A percentile compares a stretch with the other conserved stretches of the same genome.
Conservation (phyloP, 352 stramenopile genomes). For the Phytopythium delawarense region DNA sequence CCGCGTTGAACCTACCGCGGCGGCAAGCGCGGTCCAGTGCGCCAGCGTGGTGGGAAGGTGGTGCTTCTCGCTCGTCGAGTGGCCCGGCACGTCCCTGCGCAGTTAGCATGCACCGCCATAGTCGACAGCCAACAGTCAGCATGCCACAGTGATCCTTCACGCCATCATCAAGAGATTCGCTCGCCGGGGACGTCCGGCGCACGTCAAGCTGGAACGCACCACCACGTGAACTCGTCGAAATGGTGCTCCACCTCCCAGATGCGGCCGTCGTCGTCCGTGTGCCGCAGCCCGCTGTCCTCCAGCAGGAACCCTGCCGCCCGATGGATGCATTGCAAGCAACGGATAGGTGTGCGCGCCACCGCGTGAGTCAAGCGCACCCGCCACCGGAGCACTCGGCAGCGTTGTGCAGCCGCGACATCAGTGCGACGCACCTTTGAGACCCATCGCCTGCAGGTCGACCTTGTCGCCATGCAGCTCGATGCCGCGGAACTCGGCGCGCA, state of each 20-base stretch:
- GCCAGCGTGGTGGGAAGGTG: constrained; percentile 45
- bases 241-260: constrained; percentile 79
- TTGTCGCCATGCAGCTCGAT: constrained; percentile 58
- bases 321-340: not conserved
- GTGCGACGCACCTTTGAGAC: constrained; percentile 41
- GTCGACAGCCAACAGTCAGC: not conserved
- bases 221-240: constrained; percentile 66
- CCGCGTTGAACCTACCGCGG: constrained; percentile 39
- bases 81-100: constrained; percentile 50
- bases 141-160: not conserved
- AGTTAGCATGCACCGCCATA: constrained; percentile 1
- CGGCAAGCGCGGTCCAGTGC: constrained; percentile 50
- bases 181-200: not conserved
- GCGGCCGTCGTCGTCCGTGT: constrained; percentile 52
- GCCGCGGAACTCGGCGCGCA: constrained; percentile 59
- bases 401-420: not conserved
- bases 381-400: not conserved
- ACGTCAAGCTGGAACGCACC: constrained; percentile 26
- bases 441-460: constrained; percentile 32
- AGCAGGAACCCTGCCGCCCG: constrained; percentile 45
- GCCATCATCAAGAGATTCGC: not conserved
- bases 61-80: constrained; percentile 42
- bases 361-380: not conserved
- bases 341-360: not conserved
- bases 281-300: constrained; percentile 53